Evolutionary conservation across 1,284 basidiomycete genomes (phyloP).

Genomic region (Cutaneotrichosporon sp.): DNA sequence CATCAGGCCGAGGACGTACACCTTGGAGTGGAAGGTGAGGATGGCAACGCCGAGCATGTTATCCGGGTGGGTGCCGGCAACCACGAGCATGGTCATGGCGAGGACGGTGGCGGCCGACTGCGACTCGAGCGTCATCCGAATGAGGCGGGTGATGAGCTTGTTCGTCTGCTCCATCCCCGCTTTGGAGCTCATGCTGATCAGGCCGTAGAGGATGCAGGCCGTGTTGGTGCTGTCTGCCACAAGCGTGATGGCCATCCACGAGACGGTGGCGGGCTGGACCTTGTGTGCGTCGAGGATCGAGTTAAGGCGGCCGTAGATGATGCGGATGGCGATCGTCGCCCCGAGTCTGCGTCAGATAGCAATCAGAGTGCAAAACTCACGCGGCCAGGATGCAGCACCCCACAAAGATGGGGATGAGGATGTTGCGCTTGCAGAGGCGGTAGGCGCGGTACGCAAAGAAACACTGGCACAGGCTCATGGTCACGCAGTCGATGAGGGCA

Average conservation of each 20-base stretch:
- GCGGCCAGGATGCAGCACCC: neutral
- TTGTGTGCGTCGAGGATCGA: neutral
- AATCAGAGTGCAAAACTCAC: neutral
- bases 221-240: constrained; percentile 38
- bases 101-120: constrained; percentile 36
- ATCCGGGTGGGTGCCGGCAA: constrained; percentile 27
- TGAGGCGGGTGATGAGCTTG: constrained; percentile 31
- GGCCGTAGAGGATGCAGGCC: constrained; percentile 29
- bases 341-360: neutral
- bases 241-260: constrained; percentile 23
- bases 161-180: constrained; percentile 41
- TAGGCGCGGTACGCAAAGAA: constrained; percentile 42
- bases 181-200: constrained; percentile 26
- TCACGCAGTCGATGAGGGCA: neutral
- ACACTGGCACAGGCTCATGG: constrained; percentile 23
- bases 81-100: constrained; percentile 30
- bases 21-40: constrained; percentile 30
- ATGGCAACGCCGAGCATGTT: constrained; percentile 33
- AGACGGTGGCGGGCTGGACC: neutral
- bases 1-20: constrained; percentile 37
- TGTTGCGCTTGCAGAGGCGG: constrained; percentile 31
- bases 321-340: neutral
- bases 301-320: neutral
- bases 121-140: constrained; percentile 40
- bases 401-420: constrained; percentile 25